Percentiles rank a stretch among this genome's conserved stretches.
phyloP scores from a whole-genome alignment of 257 asterid species.

The Nicotiana sylvestris region DNA sequence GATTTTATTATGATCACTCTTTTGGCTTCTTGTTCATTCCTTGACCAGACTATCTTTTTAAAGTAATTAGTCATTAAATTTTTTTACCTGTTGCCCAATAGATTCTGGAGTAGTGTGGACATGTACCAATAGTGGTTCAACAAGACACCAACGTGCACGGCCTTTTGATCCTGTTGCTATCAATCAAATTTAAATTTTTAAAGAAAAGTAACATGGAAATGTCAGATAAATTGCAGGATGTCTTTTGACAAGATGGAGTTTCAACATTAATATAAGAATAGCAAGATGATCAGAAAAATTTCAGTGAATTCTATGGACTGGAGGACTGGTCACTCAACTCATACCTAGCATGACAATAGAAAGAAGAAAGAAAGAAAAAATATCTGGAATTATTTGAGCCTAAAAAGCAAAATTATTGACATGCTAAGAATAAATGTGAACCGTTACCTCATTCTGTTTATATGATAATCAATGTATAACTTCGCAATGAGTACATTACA shows the following conservation, averaged over 20 bases:
- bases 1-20: neutral
- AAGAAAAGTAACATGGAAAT: neutral
- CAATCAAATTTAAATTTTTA: neutral
- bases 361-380: neutral
- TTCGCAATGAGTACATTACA: neutral
- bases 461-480: neutral
- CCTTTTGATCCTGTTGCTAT: neutral
- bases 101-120: neutral
- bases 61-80: neutral
- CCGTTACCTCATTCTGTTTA: neutral
- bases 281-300: neutral
- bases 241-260: neutral
- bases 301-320: neutral
- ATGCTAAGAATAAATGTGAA: neutral
- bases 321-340: neutral
- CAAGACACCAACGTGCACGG: neutral
- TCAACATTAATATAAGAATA: neutral
- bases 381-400: neutral
- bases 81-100: neutral
- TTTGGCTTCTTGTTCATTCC: neutral
- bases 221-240: neutral
- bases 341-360: neutral
- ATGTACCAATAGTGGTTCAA: neutral
- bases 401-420: neutral
- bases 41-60: neutral